Evolutionary conservation across 495 filamentous ascomycete species (phyloP), one percentile per base, ranked within the genome.

Genomic region (Penicillium steckii): DNA sequence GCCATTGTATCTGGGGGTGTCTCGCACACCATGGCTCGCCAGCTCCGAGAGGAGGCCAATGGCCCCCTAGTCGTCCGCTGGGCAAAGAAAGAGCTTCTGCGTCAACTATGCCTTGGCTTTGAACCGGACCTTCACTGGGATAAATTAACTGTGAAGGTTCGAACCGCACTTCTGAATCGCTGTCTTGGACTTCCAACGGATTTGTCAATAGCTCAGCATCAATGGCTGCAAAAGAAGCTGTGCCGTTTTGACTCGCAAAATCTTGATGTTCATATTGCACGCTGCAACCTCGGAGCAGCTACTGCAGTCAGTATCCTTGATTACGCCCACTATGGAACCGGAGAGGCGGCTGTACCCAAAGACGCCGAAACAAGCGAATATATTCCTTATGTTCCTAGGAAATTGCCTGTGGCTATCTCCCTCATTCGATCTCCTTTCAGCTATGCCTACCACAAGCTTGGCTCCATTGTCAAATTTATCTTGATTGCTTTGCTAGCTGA

Each of bases 401-500:
- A 58, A 26, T 46, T 65, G 23, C 61, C 70, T 1, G 23, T 55
- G 2, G 41, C 53, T 9, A 30, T 67, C 9, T 62, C 65, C 13
- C n/a, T 72, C 10, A 21, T 72, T n/a, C 44, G 61, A 42, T 57
- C 57, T 10, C 59, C 68, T 1, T 54, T 67, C 21, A 62, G 60
- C 51, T 71, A 59, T 1, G 9, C 69, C 1, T 76, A 77, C 50
- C 76, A 79, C 53, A 59, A 47, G 13, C 42, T 79, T 6, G 73
- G 73, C 5, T 58, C 61, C 5, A 55, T 60, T 7, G 59, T 77
- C 65, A 85, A 85, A 50, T 84, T 83, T 59, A 57, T 78, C 19
- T 66, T 80, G 7, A 69, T 82, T 44, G 74, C 81, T 19, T 46
- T 78, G 15, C 65, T 82, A 22, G 81, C 80, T 8, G 81, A 85